Evolutionary conservation across 169 alveolate genomes (phyloP).

Genomic region (Theileria orientalis): DNA sequence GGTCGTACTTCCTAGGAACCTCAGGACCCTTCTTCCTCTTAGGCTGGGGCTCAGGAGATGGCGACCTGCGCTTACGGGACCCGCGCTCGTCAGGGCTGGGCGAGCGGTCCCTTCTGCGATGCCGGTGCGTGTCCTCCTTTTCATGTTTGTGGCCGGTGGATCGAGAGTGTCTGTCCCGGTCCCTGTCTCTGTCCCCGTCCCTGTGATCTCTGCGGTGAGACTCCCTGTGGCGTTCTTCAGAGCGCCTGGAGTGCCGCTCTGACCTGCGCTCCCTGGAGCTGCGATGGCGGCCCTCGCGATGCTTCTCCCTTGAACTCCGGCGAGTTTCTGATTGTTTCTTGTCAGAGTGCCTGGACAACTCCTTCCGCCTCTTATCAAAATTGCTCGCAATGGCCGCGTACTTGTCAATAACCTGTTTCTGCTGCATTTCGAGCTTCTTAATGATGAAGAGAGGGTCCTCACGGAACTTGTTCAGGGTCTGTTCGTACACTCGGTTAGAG

Average conservation of each 20-base stretch:
- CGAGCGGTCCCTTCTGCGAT: too few relatives aligned
- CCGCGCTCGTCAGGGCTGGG: background rate
- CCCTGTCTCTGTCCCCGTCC: background rate
- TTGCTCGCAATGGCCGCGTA: conserved; percentile 32
- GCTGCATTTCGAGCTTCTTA: conserved; percentile 57
- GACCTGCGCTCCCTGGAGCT: background rate
- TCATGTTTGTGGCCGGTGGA: background rate
- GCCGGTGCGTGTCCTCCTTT: background rate
- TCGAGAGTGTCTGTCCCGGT: background rate
- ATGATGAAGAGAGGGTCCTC: conserved; percentile 65
- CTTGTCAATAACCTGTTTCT: conserved; percentile 46
- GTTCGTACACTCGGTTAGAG: conserved; percentile 4
- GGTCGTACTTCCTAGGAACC: conserved; percentile 30
- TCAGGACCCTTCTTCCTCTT: conserved; percentile 38
- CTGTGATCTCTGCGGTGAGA: background rate
- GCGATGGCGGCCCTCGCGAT: background rate
- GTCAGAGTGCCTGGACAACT: background rate
- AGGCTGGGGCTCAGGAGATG: background rate
- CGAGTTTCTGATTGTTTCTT: background rate
- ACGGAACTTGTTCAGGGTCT: conserved; percentile 49
- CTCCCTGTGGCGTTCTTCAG: conserved; percentile 3
- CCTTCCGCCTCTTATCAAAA: background rate
- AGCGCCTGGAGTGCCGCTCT: background rate
- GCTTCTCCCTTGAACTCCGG: background rate
- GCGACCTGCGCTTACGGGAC: background rate